Evolutionary conservation across 441 rosid species (phyloP).

Genomic region (Raphanus hybrid): DNA sequence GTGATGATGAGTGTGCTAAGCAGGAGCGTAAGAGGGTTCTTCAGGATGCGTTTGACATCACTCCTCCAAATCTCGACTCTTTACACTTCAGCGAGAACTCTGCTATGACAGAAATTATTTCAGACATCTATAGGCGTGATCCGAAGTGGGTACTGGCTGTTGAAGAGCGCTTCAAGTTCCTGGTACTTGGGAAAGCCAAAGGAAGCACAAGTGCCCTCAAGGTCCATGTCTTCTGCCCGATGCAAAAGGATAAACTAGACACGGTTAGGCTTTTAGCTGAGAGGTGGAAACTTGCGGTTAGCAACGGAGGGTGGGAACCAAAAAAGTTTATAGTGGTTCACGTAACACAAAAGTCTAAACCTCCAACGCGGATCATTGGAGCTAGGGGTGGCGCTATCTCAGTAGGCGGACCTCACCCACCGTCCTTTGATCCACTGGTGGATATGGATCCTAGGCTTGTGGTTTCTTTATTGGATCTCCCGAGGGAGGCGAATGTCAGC

Average conservation of each 20-base stretch:
- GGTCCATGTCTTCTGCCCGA: conserved; percentile 93
- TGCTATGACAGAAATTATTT: conserved; percentile 68
- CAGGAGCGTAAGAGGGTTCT: conserved; percentile 92
- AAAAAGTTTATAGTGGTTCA: conserved; percentile 84
- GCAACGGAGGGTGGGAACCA: conserved; percentile 95
- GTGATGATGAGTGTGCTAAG: conserved; percentile 93
- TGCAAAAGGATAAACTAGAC: conserved; percentile 95
- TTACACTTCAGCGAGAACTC: conserved; percentile 93
- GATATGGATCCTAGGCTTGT: conserved; percentile 99
- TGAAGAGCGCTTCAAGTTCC: conserved; percentile 94
- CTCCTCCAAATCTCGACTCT: conserved; percentile 78
- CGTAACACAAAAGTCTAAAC: conserved; percentile 78
- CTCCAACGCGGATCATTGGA: conserved; percentile 84
- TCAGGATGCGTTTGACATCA: conserved; percentile 95
- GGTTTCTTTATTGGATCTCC: conserved; percentile 90
- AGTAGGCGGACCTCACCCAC: conserved; percentile 56
- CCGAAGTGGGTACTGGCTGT: conserved; percentile 91
- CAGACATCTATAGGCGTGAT: conserved; percentile 91
- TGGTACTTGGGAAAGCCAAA: conserved; percentile 89
- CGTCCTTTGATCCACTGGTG: conserved; percentile 72
- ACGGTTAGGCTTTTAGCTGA: conserved; percentile 86
- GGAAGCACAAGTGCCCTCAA: conserved; percentile 64
- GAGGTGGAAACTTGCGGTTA: conserved; percentile 91
- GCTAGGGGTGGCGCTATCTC: conserved; percentile 62
- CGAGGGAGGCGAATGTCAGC: conserved; percentile 90